Base-by-base conservation (phyloP, 2,329 filamentous ascomycete species). In the Falciphora oryzae region DNA sequence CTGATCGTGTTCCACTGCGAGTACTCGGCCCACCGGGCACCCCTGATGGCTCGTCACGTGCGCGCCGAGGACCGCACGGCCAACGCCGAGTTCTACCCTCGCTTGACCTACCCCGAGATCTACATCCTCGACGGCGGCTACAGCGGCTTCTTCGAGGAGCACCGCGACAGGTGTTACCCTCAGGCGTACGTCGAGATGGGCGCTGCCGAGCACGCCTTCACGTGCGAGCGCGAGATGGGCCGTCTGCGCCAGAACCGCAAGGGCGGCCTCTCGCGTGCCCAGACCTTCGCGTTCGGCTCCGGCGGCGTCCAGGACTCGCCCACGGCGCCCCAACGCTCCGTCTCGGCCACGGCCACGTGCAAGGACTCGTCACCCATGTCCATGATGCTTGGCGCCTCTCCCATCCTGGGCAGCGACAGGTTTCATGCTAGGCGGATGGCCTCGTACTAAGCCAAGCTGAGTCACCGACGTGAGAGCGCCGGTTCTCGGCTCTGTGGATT, bases 101-200 rank as follows among this genome's bases (percentile, higher is more conserved):
- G 83, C 66, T 86, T 99, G 66, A 93, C 89, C n/a, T 99, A 96
- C 73, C 95, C 95, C 2, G 95, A 99, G 75, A 88, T 98, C 69
- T 99, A 99, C 77, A 97, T 99, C 71, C 83, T 99, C 57, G 93
- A 98, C 69, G 95, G 95, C 66, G 95, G 95, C 58, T 99, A 99
- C 80, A 97, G 93, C 76, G 88, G 88, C 32, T 99, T 99, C 81
- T 99, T 94, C 75, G 80, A 85, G 29, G 83, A 91, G 68, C 88
- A 97, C 75, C 88, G 88, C 63, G 79, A 84, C 60, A 88, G 93
- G 67, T 99, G 95, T 81, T 95, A 89, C 71, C 95, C 95, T 28
- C 93, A 96, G 72, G 93, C 94, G 74, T 99, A 99, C 74, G 92
- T 99, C 66, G 93, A 95, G 77, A 99, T 99, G 95, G 90, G 89